These are phyloP conservation scores for Collariella sp. DNA, from an alignment of 495 filamentous ascomycete species.

Conservation along the genomic window DNA sequence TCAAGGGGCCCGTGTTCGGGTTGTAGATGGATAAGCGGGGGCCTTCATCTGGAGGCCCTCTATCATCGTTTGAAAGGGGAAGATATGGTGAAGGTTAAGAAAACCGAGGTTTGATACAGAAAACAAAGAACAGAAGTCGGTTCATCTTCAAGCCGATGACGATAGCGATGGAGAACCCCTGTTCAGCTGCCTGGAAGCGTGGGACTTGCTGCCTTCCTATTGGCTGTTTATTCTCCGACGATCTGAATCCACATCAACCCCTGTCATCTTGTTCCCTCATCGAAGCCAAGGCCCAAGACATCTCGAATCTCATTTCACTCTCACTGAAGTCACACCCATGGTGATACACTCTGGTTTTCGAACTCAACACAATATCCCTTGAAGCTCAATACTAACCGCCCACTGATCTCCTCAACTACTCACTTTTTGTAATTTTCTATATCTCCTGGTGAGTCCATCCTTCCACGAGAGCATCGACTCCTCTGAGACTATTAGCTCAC, in stretches of 20 bases:
- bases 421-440: too few species aligned
- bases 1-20: slow-evolving; percentile 1
- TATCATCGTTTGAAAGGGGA: not conserved
- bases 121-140: not conserved
- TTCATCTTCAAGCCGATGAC: not conserved
- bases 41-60: not conserved
- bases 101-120: not conserved
- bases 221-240: not conserved
- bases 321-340: too few species aligned
- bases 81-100: not conserved
- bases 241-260: not conserved
- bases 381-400: too few species aligned
- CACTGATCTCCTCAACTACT: too few species aligned
- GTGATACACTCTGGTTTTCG: too few species aligned
- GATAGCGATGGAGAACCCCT: not conserved
- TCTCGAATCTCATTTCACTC: too few species aligned
- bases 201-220: not conserved
- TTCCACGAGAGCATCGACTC: too few species aligned
- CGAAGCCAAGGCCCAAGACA: too few species aligned
- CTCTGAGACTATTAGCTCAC: too few species aligned
- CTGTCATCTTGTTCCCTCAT: not conserved
- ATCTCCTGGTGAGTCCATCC: too few species aligned
- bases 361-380: too few species aligned
- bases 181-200: slow-evolving; percentile 7
- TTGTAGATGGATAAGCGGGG: not conserved